phyloP scores from a whole-genome alignment of 805 yeast species.

The Candida maris region DNA sequence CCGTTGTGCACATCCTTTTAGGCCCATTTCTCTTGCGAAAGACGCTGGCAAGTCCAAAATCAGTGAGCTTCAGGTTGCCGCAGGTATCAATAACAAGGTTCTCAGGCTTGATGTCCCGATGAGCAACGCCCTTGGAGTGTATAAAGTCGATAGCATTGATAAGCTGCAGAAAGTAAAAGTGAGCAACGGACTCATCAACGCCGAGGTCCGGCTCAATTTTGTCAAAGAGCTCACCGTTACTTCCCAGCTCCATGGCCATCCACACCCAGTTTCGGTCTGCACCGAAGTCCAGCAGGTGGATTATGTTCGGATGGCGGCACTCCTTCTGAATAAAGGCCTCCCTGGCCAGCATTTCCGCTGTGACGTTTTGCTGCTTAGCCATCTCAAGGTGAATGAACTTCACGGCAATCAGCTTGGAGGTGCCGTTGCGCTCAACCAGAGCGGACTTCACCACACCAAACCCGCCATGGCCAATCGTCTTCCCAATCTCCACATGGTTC shows the following conservation, averaged over 20 bases:
- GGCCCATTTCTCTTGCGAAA: constrained; percentile 48
- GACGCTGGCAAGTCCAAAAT: constrained; percentile 70
- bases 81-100: constrained; percentile 57
- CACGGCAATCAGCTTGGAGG: constrained; percentile 47
- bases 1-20: constrained; percentile 43
- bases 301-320: constrained; percentile 60
- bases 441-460: constrained; percentile 63
- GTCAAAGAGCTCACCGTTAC: constrained; percentile 75
- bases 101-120: constrained; percentile 67
- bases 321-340: constrained; percentile 60
- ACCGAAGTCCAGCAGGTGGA: constrained; percentile 51
- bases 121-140: constrained; percentile 64
- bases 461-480: constrained; percentile 63
- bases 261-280: constrained; percentile 56
- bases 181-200: constrained; percentile 61
- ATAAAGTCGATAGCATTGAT: constrained; percentile 56
- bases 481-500: constrained; percentile 43
- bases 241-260: constrained; percentile 65
- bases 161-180: constrained; percentile 65
- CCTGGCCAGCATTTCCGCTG: constrained; percentile 37
- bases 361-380: constrained; percentile 31
- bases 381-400: constrained; percentile 47
- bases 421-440: constrained; percentile 30
- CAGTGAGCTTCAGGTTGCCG: constrained; percentile 72
- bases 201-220: constrained; percentile 76